A percentile compares a stretch with the other conserved stretches of the same genome.
phyloP scores from a whole-genome alignment of 2,329 filamentous ascomycete species.

The Seiridium cupressi region DNA sequence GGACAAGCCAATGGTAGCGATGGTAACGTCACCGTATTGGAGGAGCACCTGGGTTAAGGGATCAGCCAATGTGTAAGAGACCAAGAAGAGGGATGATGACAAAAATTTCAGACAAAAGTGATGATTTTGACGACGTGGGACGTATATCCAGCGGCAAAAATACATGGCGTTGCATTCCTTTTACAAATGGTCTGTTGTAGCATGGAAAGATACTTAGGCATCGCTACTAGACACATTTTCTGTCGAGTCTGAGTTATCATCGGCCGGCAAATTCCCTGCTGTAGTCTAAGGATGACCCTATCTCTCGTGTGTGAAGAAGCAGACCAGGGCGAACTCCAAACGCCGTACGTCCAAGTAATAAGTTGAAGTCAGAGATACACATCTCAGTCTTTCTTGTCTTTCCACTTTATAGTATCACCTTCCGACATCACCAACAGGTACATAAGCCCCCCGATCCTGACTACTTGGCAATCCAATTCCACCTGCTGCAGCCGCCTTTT shows the following conservation, averaged over 20 bases:
- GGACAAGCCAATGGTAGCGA: slow-evolving; percentile 35
- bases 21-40: neutral
- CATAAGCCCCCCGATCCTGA: slow-evolving; percentile 9
- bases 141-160: neutral
- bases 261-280: too few species aligned
- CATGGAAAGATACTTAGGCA: too few species aligned
- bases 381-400: neutral
- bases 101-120: neutral
- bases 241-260: too few species aligned
- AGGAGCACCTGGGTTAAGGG: too few species aligned
- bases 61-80: neutral
- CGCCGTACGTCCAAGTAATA: too few species aligned
- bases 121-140: neutral
- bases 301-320: too few species aligned
- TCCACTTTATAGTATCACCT: neutral
- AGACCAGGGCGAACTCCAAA: too few species aligned
- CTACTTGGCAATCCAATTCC: slow-evolving; percentile 10
- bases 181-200: too few species aligned
- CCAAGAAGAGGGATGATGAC: neutral
- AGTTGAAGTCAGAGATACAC: neutral
- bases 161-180: neutral
- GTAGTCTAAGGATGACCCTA: too few species aligned
- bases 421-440: slow-evolving; percentile 4
- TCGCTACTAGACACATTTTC: too few species aligned
- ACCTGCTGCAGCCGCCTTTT: slow-evolving; percentile 13